These are phyloP conservation scores for Dipteronia dyeriana DNA, from an alignment of 345 rosid genomes.

Conservation along the genomic window DNA sequence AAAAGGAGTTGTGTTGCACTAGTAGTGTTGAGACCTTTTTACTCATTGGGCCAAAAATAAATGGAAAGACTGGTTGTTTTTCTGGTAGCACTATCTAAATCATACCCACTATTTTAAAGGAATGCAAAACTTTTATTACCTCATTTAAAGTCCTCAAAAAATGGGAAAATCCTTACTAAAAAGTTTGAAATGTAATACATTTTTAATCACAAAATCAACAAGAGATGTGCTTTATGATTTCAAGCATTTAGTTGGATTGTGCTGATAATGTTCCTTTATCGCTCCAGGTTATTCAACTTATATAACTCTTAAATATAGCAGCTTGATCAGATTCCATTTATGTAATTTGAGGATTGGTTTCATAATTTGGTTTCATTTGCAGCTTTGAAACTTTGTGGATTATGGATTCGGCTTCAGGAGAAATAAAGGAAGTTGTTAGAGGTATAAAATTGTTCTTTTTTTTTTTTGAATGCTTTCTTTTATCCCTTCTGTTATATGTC, in stretches of 20 bases:
- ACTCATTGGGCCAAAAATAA: neutral
- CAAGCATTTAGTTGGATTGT: neutral
- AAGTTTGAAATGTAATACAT: neutral
- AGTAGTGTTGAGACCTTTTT: neutral
- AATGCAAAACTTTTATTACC: neutral
- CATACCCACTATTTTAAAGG: neutral
- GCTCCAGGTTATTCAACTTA: neutral
- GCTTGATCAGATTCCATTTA: conserved; percentile 12
- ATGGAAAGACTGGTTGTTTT: neutral
- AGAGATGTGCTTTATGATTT: neutral
- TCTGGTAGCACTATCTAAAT: neutral
- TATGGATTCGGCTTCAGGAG: conserved; percentile 64
- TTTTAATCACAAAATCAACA: neutral
- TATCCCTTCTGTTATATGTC: neutral
- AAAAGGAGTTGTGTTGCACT: neutral
- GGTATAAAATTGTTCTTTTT: conserved; percentile 47
- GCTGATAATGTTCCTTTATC: neutral
- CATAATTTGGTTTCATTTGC: conserved; percentile 30
- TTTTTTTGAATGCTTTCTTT: conserved; percentile 17
- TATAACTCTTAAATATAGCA: neutral
- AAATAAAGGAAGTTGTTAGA: conserved; percentile 59
- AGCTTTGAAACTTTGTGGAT: conserved; percentile 84
- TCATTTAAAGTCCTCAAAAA: neutral
- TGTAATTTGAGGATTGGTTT: conserved; percentile 7
- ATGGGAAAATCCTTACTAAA: neutral